Evolutionary conservation across 1,139 yeast species (phyloP), one percentile per base, ranked within the genome.

Genomic region (Suhomyces coccinellae): DNA sequence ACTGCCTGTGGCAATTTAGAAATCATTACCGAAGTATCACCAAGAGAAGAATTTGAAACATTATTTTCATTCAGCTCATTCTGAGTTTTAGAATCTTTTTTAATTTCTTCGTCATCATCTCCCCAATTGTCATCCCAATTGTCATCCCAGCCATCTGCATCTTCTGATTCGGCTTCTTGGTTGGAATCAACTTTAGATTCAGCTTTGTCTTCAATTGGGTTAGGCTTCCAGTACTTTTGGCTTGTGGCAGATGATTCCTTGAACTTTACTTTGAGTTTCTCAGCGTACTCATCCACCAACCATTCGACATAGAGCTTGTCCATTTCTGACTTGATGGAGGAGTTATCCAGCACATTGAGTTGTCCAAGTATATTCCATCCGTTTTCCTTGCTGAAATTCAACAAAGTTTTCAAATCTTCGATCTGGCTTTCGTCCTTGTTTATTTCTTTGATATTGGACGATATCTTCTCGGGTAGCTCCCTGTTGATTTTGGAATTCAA

Each of bases 401-500:
- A 48, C n/a, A 73, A 54, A 16, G 56, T 47, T 36, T 61, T 54
- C 48, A 70, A 54, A 13, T 55, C 52, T 11, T 52, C 52, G 15
- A 63, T 51, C 13, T 49, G 42, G 2, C 35, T 38, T 6, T 55
- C 51, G 40, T 61, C 56, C n/a, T 58, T 51, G 33, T 64, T 56
- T 13, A 71, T 54, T 4, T 40, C 36, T 31, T 58, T 54, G 28
- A 71, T 67, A 44, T 63, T 65, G 30, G 60, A 58, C 0, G 75
- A 66, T 12, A 71, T 60, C 33, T 54, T 56, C 13, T 58, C 61
- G n/a, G 62, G 63, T 26, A 72, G 53, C 38, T 56, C 54, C 34
- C 61, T 62, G 15, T 71, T 66, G 7, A 71, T 56, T 48, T 63
- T 67, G 8, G 69, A 58, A 46, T 59, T 61, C 43, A 60, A 62